Conservation (phyloP, 305 asterid species). For the Fraxinus dipetala region DNA sequence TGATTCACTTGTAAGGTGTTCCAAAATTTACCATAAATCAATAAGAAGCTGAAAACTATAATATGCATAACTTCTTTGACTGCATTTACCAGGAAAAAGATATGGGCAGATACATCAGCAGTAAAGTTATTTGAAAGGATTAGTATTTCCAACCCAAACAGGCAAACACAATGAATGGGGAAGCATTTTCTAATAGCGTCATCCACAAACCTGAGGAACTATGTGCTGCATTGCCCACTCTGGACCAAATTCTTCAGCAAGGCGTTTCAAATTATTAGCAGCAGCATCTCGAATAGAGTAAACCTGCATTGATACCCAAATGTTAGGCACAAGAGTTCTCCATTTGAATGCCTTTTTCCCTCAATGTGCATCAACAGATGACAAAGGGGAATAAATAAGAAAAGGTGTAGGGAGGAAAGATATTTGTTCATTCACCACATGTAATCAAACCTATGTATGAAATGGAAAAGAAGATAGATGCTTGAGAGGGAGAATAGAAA, state of each 20-base stretch:
- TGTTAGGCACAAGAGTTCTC: background rate
- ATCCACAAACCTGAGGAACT: slow-evolving; percentile 72
- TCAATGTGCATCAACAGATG: background rate
- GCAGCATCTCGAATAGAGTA: slow-evolving; percentile 97
- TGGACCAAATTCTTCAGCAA: slow-evolving; percentile 95
- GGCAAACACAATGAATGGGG: background rate
- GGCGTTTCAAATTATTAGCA: slow-evolving; percentile 91
- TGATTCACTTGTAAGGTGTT: background rate
- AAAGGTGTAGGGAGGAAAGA: background rate
- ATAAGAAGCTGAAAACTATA: background rate
- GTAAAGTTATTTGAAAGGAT: background rate
- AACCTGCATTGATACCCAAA: slow-evolving; percentile 50
- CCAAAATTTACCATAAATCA: background rate
- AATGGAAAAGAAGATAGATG: background rate
- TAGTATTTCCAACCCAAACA: background rate
- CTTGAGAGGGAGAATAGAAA: background rate
- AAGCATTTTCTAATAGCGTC: background rate
- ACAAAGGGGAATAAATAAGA: background rate
- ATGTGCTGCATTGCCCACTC: slow-evolving; percentile 99
- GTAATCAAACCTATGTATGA: background rate
- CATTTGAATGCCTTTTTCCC: background rate
- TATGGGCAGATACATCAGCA: background rate
- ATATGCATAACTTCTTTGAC: background rate
- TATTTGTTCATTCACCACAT: background rate
- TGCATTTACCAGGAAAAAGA: background rate